Base-by-base conservation (phyloP, 176 grass and related monocot species). In the Alloteropsis semialata region DNA sequence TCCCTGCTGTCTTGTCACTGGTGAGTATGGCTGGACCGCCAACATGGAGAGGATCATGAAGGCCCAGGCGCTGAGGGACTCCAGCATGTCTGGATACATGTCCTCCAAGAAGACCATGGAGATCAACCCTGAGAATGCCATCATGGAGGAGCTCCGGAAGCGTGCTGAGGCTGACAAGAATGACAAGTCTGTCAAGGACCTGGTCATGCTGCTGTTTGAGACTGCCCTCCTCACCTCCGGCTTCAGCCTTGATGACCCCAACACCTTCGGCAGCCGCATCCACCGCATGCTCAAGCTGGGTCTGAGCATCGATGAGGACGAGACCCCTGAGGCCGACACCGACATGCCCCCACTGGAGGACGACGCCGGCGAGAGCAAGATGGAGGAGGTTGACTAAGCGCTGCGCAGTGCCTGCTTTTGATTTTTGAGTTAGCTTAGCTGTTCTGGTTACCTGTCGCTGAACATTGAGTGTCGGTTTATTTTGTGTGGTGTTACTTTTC, bases 11-110 rank as follows among this genome's bases (percentile, higher is more conserved):
- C 90, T 98, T 0, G 96, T 98, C 16, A 98, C 96, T 0, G 96
- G 96, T 0, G 92, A 98, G 85, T 98, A 98, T 8, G 96, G 96
- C 39, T 98, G 96, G 96, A 93, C 96, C 0, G 96, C 96, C 6
- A 98, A 98, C 80, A 98, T 98, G 96, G 96, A 98, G 89, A 96
- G 96, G 51, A 98, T 98, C 80, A 98, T 98, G 96, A 98, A 90
- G 85, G 96, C 96, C 3, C 96, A 98, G 65, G 96, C 96, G 3
- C 83, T 98, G 58, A 88, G 92, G 85, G 92, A 98, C 69, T 90
- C 84, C 0, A 96, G 96, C 96, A 98, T 98, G 92, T 51, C 87
- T 5, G 96, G 93, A 1, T 96, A 98, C 75, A 98, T 98, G 96
- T 95, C 92, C 0, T 85, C 80, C 84, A 99, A 99, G 91, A 99